Percentiles rank a stretch among this genome's conserved stretches.
phyloP scores from a whole-genome alignment of 169 alveolate species.

The Babesia microti region DNA sequence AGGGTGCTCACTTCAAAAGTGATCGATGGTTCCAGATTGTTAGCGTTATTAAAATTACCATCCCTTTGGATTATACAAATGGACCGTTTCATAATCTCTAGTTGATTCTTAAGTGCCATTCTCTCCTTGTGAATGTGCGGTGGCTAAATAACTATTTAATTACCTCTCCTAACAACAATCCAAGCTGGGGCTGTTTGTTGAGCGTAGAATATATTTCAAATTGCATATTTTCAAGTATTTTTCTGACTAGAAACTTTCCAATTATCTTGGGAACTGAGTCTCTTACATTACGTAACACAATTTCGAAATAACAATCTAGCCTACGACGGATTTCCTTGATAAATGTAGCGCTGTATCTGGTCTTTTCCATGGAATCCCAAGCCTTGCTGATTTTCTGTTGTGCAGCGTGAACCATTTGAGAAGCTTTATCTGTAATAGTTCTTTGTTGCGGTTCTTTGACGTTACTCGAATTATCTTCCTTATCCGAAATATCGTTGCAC shows the following conservation, averaged over 20 bases:
- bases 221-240: conserved; percentile 53
- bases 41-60: conserved; percentile 45
- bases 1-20: too few relatives aligned
- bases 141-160: conserved; percentile 58
- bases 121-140: conserved; percentile 70
- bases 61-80: conserved; percentile 59
- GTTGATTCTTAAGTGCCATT: conserved; percentile 47
- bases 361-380: conserved; percentile 49
- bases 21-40: too few relatives aligned
- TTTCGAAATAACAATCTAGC: conserved; percentile 85
- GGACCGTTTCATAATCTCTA: conserved; percentile 64
- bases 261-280: conserved; percentile 92
- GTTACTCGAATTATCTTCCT: conserved; percentile 28
- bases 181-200: conserved; percentile 48
- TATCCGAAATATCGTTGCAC: conserved; percentile 29
- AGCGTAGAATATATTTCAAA: conserved; percentile 50
- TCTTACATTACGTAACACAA: conserved; percentile 89
- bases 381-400: conserved; percentile 41
- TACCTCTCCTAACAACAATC: conserved; percentile 23
- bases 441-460: conserved; percentile 1
- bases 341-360: conserved; percentile 69
- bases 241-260: conserved; percentile 81
- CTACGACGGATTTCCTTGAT: conserved; percentile 86
- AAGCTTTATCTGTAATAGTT: conserved; percentile 48
- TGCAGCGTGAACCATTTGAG: conserved; percentile 46